Evolutionary conservation across 345 rosid genomes (phyloP), one percentile per base, ranked within the genome.

Genomic region (Leavenworthia alabamica): DNA sequence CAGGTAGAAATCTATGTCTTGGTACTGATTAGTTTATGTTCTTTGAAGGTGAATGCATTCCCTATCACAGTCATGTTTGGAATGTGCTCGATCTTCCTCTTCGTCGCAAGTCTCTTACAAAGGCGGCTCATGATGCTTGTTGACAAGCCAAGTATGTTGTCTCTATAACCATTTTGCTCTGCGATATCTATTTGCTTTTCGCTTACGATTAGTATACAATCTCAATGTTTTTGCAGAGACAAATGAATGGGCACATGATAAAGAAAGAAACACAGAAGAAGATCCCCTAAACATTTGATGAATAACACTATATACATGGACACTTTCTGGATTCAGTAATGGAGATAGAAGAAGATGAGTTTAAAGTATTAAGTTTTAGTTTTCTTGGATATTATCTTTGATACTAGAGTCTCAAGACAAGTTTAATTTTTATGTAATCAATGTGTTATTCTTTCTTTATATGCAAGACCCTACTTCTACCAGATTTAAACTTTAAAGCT

Each of bases 71-170:
- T 89, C 16, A 93, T 89, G 99, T 89, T 93, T 24, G 96, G 97
- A 20, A 89, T 89, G 99, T 93, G 97, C 83, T 89, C 97, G 0
- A 79, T 85, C 71, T 93, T 93, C 86, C 97, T 93, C 73, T 82
- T 89, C 12, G 80, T 93, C 66, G 97, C 99, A 32, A 83, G 85
- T 24, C 57, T 89, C 73, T 64, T 87, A 77, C 96, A 93, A 74
- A 82, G 88, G 70, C 83, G 94, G 68, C 86, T 93, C 48, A 77
- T 85, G 90, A 71, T 74, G 64, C 81, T 89, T 68, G 68, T 81
- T 26, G 97, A 87, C 14, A 93, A 77, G 74, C 80, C 94, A 64
- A 93, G 99, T 89, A 77, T 57, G 89, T 76, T 22, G 12, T 62
- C 64, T 55, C 59, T 55, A 47, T 71, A 63, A 43, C 31, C 19